Conservation (phyloP, 495 filamentous ascomycete genomes). For the Hyaloscypha hepaticicola region DNA sequence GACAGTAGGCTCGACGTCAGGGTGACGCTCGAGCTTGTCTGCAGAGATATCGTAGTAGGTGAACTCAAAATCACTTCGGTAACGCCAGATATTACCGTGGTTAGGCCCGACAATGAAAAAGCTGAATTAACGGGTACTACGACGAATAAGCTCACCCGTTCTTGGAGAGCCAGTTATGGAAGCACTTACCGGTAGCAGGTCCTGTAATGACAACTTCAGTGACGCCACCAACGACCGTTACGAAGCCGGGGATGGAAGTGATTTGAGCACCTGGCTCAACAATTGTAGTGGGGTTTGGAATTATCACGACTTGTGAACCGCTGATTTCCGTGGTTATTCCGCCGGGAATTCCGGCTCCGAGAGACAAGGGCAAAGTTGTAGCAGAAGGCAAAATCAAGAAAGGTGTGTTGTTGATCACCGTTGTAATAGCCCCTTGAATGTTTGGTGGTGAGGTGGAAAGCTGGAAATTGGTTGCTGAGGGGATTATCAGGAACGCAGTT, state of each 20-base stretch:
- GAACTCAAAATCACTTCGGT: conserved; percentile 14
- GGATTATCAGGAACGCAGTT: conserved; percentile 8
- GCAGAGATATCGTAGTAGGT: conserved; percentile 15
- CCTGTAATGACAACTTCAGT: conserved; percentile 16
- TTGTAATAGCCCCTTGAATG: background rate
- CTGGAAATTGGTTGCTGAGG: background rate
- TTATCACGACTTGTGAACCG: background rate
- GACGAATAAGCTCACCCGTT: too few species aligned
- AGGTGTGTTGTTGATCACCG: conserved; percentile 9
- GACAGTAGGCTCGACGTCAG: background rate
- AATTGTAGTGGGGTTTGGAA: conserved; percentile 10
- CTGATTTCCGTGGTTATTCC: conserved; percentile 16
- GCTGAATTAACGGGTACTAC: conserved; percentile 11
- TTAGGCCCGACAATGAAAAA: conserved; percentile 8
- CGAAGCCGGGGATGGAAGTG: conserved; percentile 2
- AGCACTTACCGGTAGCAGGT: too few species aligned
- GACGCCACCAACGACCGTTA: conserved; percentile 12
- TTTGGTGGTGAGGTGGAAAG: background rate
- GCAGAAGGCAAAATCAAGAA: conserved; percentile 8
- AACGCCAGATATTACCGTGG: conserved; percentile 17
- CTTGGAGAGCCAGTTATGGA: too few species aligned
- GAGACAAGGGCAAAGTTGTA: conserved; percentile 17
- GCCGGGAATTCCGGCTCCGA: conserved; percentile 2
- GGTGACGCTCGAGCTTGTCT: background rate
- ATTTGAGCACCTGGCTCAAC: background rate